These are phyloP conservation scores for Pseudogymnoascus sp. DNA, from an alignment of 2,329 filamentous ascomycete genomes.

Conservation along the genomic window DNA sequence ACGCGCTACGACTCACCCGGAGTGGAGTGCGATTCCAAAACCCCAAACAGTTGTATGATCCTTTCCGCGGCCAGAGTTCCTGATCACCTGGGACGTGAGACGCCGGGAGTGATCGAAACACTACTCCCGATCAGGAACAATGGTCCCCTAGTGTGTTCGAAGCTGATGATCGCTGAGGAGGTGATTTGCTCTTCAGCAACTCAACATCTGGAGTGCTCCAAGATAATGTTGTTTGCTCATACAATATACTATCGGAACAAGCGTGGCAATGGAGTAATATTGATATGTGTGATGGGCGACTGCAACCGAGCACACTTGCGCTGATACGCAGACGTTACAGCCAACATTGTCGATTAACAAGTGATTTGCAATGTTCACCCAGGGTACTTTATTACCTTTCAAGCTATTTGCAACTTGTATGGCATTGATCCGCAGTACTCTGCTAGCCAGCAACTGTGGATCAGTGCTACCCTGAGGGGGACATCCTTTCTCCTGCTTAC, in stretches of 20 bases:
- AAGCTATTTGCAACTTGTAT: neutral
- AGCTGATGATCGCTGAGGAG: neutral
- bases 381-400: conserved; percentile 4
- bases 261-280: neutral
- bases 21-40: neutral
- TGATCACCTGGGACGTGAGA: conserved; percentile 8
- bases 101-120: neutral
- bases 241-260: neutral
- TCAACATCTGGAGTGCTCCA: neutral
- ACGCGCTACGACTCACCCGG: neutral
- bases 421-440: neutral
- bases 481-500: conserved; percentile 4
- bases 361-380: neutral
- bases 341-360: neutral
- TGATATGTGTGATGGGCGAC: neutral
- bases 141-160: neutral
- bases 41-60: neutral
- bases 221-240: neutral
- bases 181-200: neutral
- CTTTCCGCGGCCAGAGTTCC: neutral
- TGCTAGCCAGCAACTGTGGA: neutral
- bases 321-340: neutral
- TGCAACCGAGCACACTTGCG: neutral
- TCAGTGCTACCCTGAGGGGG: conserved; percentile 1
- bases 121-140: neutral